Percentiles rank a stretch among this genome's conserved stretches.
These are phyloP conservation scores for Nasturtium officinale DNA, from an alignment of 345 rosid species.

Conservation along the genomic window DNA sequence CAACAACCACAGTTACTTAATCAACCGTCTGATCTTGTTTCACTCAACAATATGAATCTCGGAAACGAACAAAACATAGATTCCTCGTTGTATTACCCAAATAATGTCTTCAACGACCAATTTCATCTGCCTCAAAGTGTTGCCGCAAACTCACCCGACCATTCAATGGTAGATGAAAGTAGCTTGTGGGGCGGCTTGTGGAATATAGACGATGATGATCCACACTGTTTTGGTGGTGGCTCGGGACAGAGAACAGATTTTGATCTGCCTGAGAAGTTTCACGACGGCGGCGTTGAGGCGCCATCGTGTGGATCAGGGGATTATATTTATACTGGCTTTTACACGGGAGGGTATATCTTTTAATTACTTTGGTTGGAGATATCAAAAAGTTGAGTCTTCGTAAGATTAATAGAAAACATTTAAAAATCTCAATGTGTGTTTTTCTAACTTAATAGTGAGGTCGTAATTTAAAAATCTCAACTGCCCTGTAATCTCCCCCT, in stretches of 20 bases:
- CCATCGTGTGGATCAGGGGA: no score
- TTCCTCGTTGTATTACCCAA: slow-evolving; percentile 36
- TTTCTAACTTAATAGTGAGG: no score
- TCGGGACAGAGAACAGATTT: slow-evolving; percentile 1
- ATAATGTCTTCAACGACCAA: slow-evolving; percentile 21
- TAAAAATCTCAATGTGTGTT: slow-evolving; percentile 10
- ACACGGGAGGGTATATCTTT: slow-evolving; percentile 48
- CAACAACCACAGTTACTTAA: slow-evolving; percentile 24
- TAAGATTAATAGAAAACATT: neutral
- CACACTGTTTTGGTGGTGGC: slow-evolving; percentile 27
- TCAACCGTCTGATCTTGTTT: slow-evolving; percentile 18
- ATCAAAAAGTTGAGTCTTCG: slow-evolving; percentile 10
- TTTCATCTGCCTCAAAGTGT: slow-evolving; percentile 45
- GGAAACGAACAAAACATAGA: slow-evolving; percentile 18
- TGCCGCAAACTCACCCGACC: slow-evolving; percentile 38
- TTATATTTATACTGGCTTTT: slow-evolving; percentile 31
- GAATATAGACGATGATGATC: slow-evolving; percentile 49
- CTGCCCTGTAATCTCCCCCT: no score
- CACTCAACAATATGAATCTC: slow-evolving; percentile 18
- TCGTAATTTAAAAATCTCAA: no score
- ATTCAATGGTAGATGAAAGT: slow-evolving; percentile 44
- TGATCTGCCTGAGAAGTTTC: no score
- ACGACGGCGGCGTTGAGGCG: no score
- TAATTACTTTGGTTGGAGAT: slow-evolving; percentile 22
- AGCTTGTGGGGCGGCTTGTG: slow-evolving; percentile 56